Percentiles rank a stretch among this genome's conserved stretches.
phyloP scores from a whole-genome alignment of 2,329 filamentous ascomycete species.

The Epichloe bromicola region DNA sequence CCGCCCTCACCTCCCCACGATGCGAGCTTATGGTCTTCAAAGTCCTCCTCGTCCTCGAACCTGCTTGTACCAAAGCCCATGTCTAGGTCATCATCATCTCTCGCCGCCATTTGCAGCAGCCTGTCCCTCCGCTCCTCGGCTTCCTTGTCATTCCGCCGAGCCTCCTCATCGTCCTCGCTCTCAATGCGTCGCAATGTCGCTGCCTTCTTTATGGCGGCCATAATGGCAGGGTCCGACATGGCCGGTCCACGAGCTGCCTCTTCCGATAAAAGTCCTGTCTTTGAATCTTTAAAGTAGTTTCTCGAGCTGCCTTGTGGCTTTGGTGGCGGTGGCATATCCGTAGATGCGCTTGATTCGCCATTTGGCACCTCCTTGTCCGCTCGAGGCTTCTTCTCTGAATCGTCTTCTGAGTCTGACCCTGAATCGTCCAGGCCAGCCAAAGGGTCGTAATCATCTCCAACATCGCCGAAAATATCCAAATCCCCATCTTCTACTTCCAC shows the following conservation, averaged over 20 bases:
- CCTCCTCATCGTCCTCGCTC: slow-evolving; percentile 24
- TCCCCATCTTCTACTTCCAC: slow-evolving; percentile 39
- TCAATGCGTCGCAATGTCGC: slow-evolving; percentile 45
- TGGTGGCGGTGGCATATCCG: slow-evolving; percentile 34
- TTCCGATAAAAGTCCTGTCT: slow-evolving; percentile 39
- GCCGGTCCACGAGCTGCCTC: slow-evolving; percentile 36
- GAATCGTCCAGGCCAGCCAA: slow-evolving; percentile 42
- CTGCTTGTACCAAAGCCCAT: slow-evolving; percentile 86
- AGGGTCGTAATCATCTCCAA: slow-evolving; percentile 54
- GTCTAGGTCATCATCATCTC: slow-evolving; percentile 85
- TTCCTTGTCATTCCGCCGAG: slow-evolving; percentile 30
- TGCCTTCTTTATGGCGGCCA: slow-evolving; percentile 78
- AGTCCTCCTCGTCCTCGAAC: slow-evolving; percentile 77
- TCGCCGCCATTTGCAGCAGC: slow-evolving; percentile 59
- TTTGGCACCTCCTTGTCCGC: slow-evolving; percentile 1
- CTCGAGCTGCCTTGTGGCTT: slow-evolving; percentile 27
- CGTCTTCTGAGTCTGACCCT: slow-evolving; percentile 31
- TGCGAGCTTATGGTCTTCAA: slow-evolving; percentile 55
- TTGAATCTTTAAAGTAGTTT: slow-evolving; percentile 52
- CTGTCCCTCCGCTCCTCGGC: slow-evolving; percentile 57
- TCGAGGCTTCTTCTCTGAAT: slow-evolving; percentile 18
- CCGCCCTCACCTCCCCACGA: slow-evolving; percentile 45
- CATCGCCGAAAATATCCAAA: slow-evolving; percentile 53
- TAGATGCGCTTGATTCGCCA: slow-evolving; percentile 7
- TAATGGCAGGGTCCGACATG: slow-evolving; percentile 62